phyloP scores from a whole-genome alignment of 441 rosid genomes.

The Hura crepitans region DNA sequence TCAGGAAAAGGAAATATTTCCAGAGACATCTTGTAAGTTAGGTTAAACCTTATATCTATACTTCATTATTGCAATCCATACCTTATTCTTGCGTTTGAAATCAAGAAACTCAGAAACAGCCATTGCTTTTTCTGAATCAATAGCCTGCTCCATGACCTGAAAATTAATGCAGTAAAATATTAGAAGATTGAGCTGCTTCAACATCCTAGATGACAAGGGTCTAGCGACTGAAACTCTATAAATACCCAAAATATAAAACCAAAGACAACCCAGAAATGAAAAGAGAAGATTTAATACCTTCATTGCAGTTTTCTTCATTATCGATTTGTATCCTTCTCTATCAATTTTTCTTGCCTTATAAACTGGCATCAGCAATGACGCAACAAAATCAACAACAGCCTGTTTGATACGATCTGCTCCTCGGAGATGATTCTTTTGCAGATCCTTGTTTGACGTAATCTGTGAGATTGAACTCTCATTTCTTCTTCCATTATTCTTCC shows the following conservation, averaged over 20 bases:
- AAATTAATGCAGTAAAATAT: constrained; percentile 18
- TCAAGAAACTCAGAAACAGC: constrained; percentile 85
- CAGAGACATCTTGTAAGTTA: background rate
- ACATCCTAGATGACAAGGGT: constrained; percentile 3
- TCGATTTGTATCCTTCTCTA: constrained; percentile 90
- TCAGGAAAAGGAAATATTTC: background rate
- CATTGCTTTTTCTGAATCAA: constrained; percentile 92
- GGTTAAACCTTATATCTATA: background rate
- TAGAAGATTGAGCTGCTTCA: background rate
- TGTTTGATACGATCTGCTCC: constrained; percentile 86
- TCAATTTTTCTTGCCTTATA: constrained; percentile 97
- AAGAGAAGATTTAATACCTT: constrained; percentile 51
- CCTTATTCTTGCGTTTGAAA: constrained; percentile 96
- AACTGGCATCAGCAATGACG: constrained; percentile 95
- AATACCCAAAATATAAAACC: constrained; percentile 7
- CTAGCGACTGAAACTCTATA: background rate
- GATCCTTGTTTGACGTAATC: constrained; percentile 68
- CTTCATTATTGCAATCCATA: constrained; percentile 24
- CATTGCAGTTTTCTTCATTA: constrained; percentile 97
- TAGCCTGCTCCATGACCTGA: constrained; percentile 92
- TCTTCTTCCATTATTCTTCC: constrained; percentile 59
- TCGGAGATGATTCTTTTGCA: constrained; percentile 43
- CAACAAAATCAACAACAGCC: constrained; percentile 94
- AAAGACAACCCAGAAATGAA: constrained; percentile 20
- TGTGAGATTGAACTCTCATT: constrained; percentile 91